These are phyloP conservation scores for Cystobasidium tubakii DNA, from an alignment of 768 basidiomycete genomes.

Conservation along the genomic window DNA sequence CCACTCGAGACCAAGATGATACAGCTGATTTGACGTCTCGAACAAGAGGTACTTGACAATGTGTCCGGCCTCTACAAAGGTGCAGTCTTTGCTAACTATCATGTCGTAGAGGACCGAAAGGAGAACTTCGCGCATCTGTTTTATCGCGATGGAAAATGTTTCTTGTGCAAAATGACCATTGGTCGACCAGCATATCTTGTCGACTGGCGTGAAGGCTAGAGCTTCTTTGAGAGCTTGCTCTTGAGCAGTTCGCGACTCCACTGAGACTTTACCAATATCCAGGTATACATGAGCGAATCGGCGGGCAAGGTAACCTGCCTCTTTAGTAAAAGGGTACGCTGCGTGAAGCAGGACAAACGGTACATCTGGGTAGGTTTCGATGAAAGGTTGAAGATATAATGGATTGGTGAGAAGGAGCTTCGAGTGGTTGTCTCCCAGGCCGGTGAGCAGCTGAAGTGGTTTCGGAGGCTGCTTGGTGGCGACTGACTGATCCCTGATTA, in stretches of 20 bases:
- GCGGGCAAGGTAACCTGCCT: constrained; percentile 11
- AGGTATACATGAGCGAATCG: constrained; percentile 7
- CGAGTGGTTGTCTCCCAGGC: constrained; percentile 13
- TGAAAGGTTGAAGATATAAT: not conserved
- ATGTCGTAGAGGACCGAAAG: not conserved
- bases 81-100: not conserved
- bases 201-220: not conserved
- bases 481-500: not conserved
- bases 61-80: not conserved
- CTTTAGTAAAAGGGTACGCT: constrained; percentile 13
- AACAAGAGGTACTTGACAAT: constrained; percentile 10
- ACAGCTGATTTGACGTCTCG: constrained; percentile 10
- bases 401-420: not conserved
- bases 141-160: not conserved
- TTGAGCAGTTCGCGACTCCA: constrained; percentile 2
- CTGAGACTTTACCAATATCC: constrained; percentile 16
- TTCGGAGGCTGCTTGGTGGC: not conserved
- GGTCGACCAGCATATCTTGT: constrained; percentile 18
- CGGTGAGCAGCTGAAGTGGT: constrained; percentile 9
- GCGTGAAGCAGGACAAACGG: constrained; percentile 18
- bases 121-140: not conserved
- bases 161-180: constrained; percentile 13
- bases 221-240: not conserved
- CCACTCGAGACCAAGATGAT: not conserved
- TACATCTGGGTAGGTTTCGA: not conserved